Base-by-base conservation (phyloP, 306 rosid species). In the Sophora flavescens region DNA sequence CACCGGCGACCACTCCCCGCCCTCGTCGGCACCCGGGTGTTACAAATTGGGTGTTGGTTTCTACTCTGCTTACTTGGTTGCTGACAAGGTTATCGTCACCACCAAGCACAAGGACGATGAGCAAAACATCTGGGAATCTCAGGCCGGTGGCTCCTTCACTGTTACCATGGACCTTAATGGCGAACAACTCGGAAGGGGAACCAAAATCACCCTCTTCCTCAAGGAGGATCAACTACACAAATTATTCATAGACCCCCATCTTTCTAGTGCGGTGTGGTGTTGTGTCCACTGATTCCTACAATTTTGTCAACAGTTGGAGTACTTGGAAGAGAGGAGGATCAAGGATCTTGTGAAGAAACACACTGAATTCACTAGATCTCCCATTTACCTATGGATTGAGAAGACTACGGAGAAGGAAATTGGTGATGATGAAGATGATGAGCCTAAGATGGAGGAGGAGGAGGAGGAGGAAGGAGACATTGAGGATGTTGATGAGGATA, bases 341-440 rank as follows among this genome's bases (percentile, higher is more conserved):
- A 86, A 89, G 68, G 93, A 89, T 70, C 90, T 86, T 8, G 92
- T 86, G 58, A 88, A 86, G 92, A 88, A 88, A 64, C 92, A 88
- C 57, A 86, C 92, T 8, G 90, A 89, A 4, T 89, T 89, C 71
- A 89, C 86, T 8, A 86, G 93, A 80, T 86, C 86, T 6, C 93
- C 90, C 0, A 84, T 89, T 17, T 89, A 86, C 67, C 84, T 88
- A 1, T 88, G 93, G 93, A 84, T 86, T 10, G 87, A 86, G 84
- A 86, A 86, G 67, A 88, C 93, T 1, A 84, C 85, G 0, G 93
- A 88, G 76, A 88, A 88, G 36, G 93, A 88, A 45, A 86, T 88
- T 9, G 84, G 93, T 2, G 93, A 89, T 4, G 90, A 88, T 5
- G 92, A 88, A 59, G 90, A 84, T 0, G 93, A 86, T 11, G 90